Evolutionary conservation across 805 yeast species (phyloP), one percentile per base, ranked within the genome.

Genomic region (Candida sithepensis): DNA sequence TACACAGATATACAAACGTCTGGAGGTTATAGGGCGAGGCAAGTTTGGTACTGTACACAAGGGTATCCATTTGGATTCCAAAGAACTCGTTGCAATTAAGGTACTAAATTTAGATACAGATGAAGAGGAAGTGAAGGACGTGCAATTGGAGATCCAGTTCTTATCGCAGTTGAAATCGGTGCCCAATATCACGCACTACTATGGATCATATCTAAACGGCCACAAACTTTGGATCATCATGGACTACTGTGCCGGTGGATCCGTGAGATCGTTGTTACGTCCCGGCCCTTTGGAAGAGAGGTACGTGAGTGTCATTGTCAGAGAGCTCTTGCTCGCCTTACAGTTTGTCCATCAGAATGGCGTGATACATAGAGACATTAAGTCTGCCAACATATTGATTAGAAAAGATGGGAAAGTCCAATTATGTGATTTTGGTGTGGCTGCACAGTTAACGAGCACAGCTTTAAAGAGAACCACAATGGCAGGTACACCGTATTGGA

Each of bases 231-330:
- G 99, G 98, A 91, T 94, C 64, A 82, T 94, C 49, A 94, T 94
- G 97, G 99, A 94, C 61, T 81, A 87, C 60, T 92, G 98, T 67
- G 94, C 96, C 0, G 99, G 99, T 14, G 99, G 99, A 0, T 86
- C 96, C 1, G 79, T 88, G 47, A 75, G 99, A 52, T 88, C 97
- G 2, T 70, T 94, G 41, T 68, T 92, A 48, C 80, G 84, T 59
- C 90, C 97, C 0, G 99, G 99, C 0, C 80, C 79, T 33, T 75
- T 95, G 36, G 97, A 90, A 51, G 99, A 94, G 60, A 75, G 75
- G 59, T 84, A 86, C 61, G 81, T 87, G 33, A 85, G 91, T 16
- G 84, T 95, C n/a, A 81, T 94, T 8, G 79, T 86, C 49, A 74
- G 98, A 44, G 99, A 94, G 62, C 66, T 89, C 37, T 70, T 91